A percentile compares a stretch with the other conserved stretches of the same genome.
Evolutionary conservation across 257 asterid species (phyloP).

Genomic region (Rauvolfia tetraphylla): DNA sequence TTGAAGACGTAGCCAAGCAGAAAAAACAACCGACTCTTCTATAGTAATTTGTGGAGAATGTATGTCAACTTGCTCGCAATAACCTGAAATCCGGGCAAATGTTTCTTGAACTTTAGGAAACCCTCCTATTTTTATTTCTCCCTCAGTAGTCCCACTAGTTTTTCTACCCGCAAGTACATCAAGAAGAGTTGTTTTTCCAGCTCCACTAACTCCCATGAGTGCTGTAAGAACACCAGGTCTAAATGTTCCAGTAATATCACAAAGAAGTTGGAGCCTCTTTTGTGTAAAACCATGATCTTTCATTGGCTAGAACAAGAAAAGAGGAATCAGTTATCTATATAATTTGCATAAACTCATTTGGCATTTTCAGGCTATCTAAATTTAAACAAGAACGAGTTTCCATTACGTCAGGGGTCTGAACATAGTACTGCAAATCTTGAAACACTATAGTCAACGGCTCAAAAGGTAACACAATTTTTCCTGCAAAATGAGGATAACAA

Average conservation of each 20-base stretch:
- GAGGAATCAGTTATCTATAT: background rate
- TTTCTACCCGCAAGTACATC: conserved; percentile 67
- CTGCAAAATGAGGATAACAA: conserved; percentile 25
- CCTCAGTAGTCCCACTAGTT: conserved; percentile 48
- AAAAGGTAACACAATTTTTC: conserved; percentile 49
- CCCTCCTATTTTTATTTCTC: conserved; percentile 52
- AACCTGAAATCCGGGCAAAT: conserved; percentile 54
- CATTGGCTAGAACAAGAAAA: conserved; percentile 33
- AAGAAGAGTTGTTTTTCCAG: conserved; percentile 64
- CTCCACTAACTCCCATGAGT: conserved; percentile 65
- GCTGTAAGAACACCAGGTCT: conserved; percentile 67
- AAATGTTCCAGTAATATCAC: conserved; percentile 49
- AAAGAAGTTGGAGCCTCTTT: conserved; percentile 46
- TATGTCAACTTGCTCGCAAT: conserved; percentile 56
- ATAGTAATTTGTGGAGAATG: conserved; percentile 59
- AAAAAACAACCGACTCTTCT: conserved; percentile 48
- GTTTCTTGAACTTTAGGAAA: conserved; percentile 57
- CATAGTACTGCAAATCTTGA: conserved; percentile 48
- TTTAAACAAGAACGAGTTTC: background rate
- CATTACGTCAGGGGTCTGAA: conserved; percentile 47
- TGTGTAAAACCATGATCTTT: conserved; percentile 42
- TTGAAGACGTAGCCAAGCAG: conserved; percentile 65
- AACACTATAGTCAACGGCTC: conserved; percentile 45
- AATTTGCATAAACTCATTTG: background rate
- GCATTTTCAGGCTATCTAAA: background rate